Percentiles rank a stretch among this genome's conserved stretches.
Conservation (phyloP, 306 rosid genomes). For the Malus orientalis region DNA sequence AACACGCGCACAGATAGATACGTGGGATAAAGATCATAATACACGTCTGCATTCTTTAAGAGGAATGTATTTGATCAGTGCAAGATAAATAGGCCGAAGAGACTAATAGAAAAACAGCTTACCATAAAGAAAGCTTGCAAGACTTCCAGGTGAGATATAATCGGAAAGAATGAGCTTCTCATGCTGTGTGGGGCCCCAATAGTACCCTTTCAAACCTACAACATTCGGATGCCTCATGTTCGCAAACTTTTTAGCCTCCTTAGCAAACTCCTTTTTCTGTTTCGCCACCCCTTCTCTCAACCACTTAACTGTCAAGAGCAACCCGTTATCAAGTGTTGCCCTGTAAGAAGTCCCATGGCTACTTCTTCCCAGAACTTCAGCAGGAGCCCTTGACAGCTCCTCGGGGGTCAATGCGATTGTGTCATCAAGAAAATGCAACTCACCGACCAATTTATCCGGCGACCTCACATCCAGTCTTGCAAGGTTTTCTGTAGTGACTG, state of each 20-base stretch:
- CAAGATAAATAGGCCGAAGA: not conserved
- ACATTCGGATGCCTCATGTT: conserved; percentile 96
- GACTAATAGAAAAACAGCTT: conserved; percentile 21
- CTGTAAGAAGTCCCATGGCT: conserved; percentile 96
- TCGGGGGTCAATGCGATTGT: conserved; percentile 69
- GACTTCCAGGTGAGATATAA: conserved; percentile 87
- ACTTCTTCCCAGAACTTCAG: conserved; percentile 94
- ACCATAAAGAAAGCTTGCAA: conserved; percentile 89
- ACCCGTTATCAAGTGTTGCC: conserved; percentile 81
- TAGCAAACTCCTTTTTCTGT: conserved; percentile 90
- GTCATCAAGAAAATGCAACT: conserved; percentile 91
- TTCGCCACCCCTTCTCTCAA: conserved; percentile 97
- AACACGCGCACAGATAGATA: not conserved
- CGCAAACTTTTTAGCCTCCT: conserved; percentile 92
- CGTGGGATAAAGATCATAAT: not conserved
- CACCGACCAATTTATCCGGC: conserved; percentile 83
- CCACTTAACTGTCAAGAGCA: conserved; percentile 92
- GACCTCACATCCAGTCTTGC: conserved; percentile 74
- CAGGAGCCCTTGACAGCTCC: conserved; percentile 93
- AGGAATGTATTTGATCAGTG: not conserved
- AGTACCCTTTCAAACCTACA: conserved; percentile 89
- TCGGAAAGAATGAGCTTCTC: conserved; percentile 98
- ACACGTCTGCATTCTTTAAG: not conserved
- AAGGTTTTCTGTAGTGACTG: conserved; percentile 58
- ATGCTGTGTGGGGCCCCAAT: conserved; percentile 99